These are phyloP conservation scores for Globisporangium acanthophoron DNA, from an alignment of 352 stramenopile genomes.

Conservation along the genomic window DNA sequence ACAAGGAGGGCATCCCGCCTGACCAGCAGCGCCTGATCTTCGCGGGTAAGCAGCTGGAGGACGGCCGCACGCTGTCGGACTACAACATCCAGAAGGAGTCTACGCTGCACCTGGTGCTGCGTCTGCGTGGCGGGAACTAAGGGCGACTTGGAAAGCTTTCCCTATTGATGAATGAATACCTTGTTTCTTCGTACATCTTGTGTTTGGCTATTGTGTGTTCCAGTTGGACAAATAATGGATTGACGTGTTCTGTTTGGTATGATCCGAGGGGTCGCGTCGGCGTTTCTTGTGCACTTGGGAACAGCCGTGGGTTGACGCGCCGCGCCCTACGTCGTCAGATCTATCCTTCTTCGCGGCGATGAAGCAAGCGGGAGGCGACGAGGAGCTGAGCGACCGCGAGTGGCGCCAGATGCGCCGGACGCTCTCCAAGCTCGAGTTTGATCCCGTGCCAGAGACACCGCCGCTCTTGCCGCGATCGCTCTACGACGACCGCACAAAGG, in stretches of 20 bases:
- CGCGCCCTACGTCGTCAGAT: no score
- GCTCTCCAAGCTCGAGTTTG: constrained; percentile 51
- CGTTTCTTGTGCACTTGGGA: no score
- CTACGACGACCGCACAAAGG: constrained; percentile 17
- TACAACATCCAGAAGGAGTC: constrained; percentile 95
- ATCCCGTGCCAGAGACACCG: constrained; percentile 58
- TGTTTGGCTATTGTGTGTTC: no score
- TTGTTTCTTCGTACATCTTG: no score
- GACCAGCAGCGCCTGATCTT: constrained; percentile 13
- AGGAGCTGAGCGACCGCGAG: constrained; percentile 38
- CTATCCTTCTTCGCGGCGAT: neutral
- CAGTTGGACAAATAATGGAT: no score
- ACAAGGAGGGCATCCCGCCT: constrained; percentile 63
- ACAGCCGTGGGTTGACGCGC: no score
- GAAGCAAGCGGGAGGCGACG: constrained; percentile 4
- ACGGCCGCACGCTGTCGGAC: constrained; percentile 40
- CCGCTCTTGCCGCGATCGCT: constrained; percentile 29
- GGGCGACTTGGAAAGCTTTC: constrained; percentile 14
- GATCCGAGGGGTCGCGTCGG: no score
- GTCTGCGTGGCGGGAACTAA: constrained; percentile 83
- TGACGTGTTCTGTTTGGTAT: no score
- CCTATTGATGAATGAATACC: no score
- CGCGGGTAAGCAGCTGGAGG: constrained; percentile 12
- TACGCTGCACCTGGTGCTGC: constrained; percentile 89
- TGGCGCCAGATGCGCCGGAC: constrained; percentile 56